These are phyloP conservation scores for Hanseniaspora singularis DNA, from an alignment of 805 yeast genomes.

Conservation along the genomic window DNA sequence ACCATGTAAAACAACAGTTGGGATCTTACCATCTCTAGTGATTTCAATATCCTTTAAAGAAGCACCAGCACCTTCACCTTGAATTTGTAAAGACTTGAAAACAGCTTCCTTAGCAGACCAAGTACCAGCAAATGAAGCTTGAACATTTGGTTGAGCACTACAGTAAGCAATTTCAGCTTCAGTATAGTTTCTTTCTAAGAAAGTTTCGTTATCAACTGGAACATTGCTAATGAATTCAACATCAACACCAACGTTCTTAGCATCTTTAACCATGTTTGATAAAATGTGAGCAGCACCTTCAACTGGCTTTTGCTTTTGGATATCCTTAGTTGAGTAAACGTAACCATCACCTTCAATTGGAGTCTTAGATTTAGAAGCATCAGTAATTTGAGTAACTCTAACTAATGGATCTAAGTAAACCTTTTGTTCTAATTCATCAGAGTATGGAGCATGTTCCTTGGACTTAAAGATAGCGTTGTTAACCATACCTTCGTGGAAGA, in stretches of 20 bases:
- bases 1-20: conserved; percentile 66
- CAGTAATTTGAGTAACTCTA: conserved; percentile 27
- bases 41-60: conserved; percentile 85
- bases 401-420: conserved; percentile 96
- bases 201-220: conserved; percentile 80
- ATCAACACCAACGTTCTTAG: conserved; percentile 78
- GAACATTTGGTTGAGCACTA: conserved; percentile 56
- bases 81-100: conserved; percentile 84
- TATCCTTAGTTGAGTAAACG: conserved; percentile 37
- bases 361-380: conserved; percentile 21
- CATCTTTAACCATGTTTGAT: conserved; percentile 39
- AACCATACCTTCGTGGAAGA: conserved; percentile 89
- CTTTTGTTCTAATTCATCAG: conserved; percentile 71
- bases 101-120: conserved; percentile 99
- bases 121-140: conserved; percentile 88
- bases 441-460: conserved; percentile 87
- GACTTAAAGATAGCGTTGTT: conserved; percentile 84
- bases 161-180: conserved; percentile 70
- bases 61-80: conserved; percentile 91
- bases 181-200: conserved; percentile 87
- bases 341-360: conserved; percentile 32
- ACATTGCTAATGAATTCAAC: conserved; percentile 78
- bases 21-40: conserved; percentile 63
- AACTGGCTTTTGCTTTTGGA: conserved; percentile 41
- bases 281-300: conserved; percentile 51